Evolutionary conservation across 2,329 filamentous ascomycete species (phyloP).

Genomic region (Cryphonectria nitschkei): DNA sequence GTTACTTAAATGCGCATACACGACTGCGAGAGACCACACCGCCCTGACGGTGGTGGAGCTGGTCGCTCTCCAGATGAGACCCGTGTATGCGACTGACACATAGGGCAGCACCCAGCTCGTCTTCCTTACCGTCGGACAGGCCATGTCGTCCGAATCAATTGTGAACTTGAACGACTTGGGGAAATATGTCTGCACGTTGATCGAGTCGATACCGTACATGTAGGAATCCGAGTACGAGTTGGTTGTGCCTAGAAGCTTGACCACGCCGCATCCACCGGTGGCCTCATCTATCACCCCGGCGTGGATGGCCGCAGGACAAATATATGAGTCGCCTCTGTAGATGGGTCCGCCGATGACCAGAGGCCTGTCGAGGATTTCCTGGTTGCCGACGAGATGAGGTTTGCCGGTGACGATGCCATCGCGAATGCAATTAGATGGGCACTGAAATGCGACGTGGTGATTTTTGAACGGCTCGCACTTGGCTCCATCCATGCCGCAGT

Average conservation of each 20-base stretch:
- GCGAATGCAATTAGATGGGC: conserved; percentile 72
- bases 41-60: conserved; percentile 60
- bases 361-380: conserved; percentile 64
- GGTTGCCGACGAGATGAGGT: conserved; percentile 69
- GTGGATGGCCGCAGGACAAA: conserved; percentile 77
- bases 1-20: conserved; percentile 3
- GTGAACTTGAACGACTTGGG: conserved; percentile 81
- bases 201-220: conserved; percentile 73
- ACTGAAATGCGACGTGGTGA: conserved; percentile 72
- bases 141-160: conserved; percentile 44
- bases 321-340: conserved; percentile 84
- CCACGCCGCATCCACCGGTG: conserved; percentile 73
- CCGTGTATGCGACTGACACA: conserved; percentile 81
- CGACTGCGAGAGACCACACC: conserved; percentile 11
- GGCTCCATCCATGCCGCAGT: conserved; percentile 74
- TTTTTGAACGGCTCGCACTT: conserved; percentile 76
- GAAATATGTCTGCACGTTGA: conserved; percentile 85
- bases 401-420: conserved; percentile 71
- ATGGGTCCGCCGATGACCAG: conserved; percentile 71
- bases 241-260: conserved; percentile 70
- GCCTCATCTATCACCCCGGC: conserved; percentile 69
- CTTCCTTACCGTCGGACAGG: conserved; percentile 72
- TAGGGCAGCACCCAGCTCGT: conserved; percentile 82
- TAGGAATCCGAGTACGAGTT: conserved; percentile 65
- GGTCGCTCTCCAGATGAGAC: conserved; percentile 80